Base-by-base conservation (phyloP, 2,329 filamentous ascomycete genomes). In the Furcasterigmium sp. region DNA sequence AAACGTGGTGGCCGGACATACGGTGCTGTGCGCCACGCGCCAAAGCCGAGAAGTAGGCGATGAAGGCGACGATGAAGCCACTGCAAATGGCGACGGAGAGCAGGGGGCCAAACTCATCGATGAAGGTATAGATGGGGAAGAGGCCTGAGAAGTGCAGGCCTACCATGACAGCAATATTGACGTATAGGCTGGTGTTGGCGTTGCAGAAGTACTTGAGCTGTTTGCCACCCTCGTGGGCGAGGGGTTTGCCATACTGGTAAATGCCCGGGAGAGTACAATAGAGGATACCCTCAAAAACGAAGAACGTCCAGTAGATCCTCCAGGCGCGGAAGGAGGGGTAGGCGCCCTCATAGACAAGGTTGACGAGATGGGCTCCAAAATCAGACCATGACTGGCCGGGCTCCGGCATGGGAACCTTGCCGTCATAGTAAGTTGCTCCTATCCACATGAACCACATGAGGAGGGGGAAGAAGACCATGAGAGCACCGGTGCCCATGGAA, bases 391-490 rank as follows among this genome's bases (percentile, higher is more conserved):
- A 80, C 67, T 91, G 73, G 29, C 75, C 83, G 39, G 75, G 58
- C 7, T 68, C 68, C 2, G 78, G 84, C 30, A 68, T 67, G n/a
- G 89, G 89, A 37, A 90, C 71, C 50, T 84, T 79, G 51, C 88
- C 88, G 58, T 87, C 72, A 67, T 94, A 95, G 68, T 89, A 91
- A 39, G 81, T 88, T 29, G 88, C 84, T 41, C 89, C 89, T 61
- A 93, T 84, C 87, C 88, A 95, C 88, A 95, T 91, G 68, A 93
- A 95, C 73, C 85, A 94, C 89, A 95, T 94, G 51, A 95, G 73
- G 30, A 80, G 48, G n/a, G 89, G 89, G 62, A 95, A 95, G 28
- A 82, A 81, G 49, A 91, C 76, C 86, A 95, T 95, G 78, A 94
- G 87, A 48, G 79, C 72, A 17, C 75, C 67, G 37, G 88, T 82